Conservation (phyloP, 805 yeast genomes). For the Candida coleopterorum region DNA sequence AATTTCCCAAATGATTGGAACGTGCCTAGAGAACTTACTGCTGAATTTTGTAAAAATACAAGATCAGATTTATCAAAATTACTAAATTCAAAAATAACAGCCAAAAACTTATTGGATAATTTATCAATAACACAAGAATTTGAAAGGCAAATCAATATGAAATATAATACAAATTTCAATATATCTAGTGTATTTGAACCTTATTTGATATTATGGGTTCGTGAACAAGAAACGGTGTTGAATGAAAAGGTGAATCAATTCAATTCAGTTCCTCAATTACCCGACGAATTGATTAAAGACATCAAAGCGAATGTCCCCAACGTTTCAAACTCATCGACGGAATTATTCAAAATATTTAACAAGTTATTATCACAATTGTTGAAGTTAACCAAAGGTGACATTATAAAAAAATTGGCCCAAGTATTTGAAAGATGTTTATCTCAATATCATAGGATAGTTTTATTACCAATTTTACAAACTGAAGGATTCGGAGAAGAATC, state of each 20-base stretch:
- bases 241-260: conserved; percentile 61
- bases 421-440: conserved; percentile 64
- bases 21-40: conserved; percentile 56
- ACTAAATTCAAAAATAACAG: conserved; percentile 40
- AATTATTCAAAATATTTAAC: conserved; percentile 74
- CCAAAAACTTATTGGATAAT: conserved; percentile 62
- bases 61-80: conserved; percentile 49
- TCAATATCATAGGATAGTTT: conserved; percentile 33
- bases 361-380: conserved; percentile 63
- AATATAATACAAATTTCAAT: conserved; percentile 37
- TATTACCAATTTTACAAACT: conserved; percentile 35
- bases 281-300: conserved; percentile 33
- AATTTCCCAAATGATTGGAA: conserved; percentile 73
- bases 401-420: conserved; percentile 49
- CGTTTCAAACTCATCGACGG: conserved; percentile 83
- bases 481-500: conserved; percentile 49
- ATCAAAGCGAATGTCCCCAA: conserved; percentile 48
- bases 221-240: conserved; percentile 69
- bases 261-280: conserved; percentile 52
- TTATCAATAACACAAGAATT: conserved; percentile 78
- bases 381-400: conserved; percentile 33
- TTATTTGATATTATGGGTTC: conserved; percentile 78
- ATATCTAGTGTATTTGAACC: conserved; percentile 75
- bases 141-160: conserved; percentile 54
- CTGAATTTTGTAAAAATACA: conserved; percentile 64